Percentiles rank a stretch among this genome's conserved stretches.
phyloP scores from a whole-genome alignment of 1,284 basidiomycete species.

The Trametes hirsuta region DNA sequence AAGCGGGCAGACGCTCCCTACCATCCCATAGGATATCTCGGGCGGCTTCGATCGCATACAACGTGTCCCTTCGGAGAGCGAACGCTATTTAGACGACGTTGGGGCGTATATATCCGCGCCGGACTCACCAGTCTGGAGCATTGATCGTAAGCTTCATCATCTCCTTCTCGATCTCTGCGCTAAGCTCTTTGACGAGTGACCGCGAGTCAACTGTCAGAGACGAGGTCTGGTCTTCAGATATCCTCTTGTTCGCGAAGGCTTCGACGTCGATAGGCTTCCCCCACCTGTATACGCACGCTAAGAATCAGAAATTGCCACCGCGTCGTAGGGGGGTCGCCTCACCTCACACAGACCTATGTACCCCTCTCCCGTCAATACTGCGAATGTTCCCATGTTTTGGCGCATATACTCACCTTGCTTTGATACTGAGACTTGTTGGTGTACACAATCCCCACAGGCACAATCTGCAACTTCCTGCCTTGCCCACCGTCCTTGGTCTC shows the following conservation, averaged over 20 bases:
- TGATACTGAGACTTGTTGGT: conserved; percentile 93
- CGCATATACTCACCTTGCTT: conserved; percentile 59
- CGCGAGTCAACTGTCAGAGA: conserved; percentile 62
- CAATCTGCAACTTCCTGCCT: conserved; percentile 43
- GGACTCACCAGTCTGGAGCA: conserved; percentile 84
- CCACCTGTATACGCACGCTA: conserved; percentile 55
- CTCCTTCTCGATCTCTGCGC: conserved; percentile 68
- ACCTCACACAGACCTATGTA: conserved; percentile 20
- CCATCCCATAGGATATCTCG: conserved; percentile 85
- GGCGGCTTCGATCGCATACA: conserved; percentile 83
- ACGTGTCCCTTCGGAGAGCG: conserved; percentile 68
- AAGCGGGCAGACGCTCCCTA: conserved; percentile 68
- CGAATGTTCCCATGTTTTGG: not conserved
- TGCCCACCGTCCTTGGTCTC: conserved; percentile 46
- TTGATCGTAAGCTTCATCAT: conserved; percentile 84
- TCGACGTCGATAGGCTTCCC: conserved; percentile 80
- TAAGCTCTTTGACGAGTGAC: conserved; percentile 80
- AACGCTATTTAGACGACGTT: not conserved
- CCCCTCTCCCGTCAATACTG: not conserved
- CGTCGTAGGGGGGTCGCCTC: not conserved
- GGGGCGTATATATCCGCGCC: not conserved
- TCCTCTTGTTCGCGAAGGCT: conserved; percentile 74
- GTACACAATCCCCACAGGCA: conserved; percentile 90
- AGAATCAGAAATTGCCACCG: not conserved
- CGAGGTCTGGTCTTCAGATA: conserved; percentile 43